Conservation (phyloP, 768 basidiomycete genomes). For the Suillus decipiens region DNA sequence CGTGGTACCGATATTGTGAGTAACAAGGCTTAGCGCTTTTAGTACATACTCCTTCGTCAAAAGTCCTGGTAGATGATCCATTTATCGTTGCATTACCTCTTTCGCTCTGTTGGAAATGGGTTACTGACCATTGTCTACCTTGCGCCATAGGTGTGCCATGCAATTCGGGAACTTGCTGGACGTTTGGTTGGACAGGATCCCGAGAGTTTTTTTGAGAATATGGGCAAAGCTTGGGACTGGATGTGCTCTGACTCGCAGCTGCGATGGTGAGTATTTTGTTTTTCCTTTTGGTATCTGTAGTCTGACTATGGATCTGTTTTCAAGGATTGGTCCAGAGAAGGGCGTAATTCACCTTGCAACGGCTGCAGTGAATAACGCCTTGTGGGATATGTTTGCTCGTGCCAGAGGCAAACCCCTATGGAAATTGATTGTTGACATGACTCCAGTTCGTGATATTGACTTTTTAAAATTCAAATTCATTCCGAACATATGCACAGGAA, state of each 20-base stretch:
- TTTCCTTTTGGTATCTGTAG: background rate
- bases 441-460: conserved; percentile 48
- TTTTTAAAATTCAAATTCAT: background rate
- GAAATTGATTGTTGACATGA: conserved; percentile 93
- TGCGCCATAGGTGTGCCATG: conserved; percentile 67
- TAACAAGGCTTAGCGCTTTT: background rate
- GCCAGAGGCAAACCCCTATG: conserved; percentile 83
- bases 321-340: conserved; percentile 91
- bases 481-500: conserved; percentile 47
- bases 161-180: conserved; percentile 77
- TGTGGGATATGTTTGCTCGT: conserved; percentile 93
- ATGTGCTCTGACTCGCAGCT: conserved; percentile 88
- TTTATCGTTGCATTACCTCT: background rate
- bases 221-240: conserved; percentile 91
- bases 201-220: conserved; percentile 81
- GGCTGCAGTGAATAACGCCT: conserved; percentile 86
- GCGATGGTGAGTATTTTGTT: conserved; percentile 63
- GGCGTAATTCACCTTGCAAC: conserved; percentile 92
- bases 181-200: conserved; percentile 83
- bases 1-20: conserved; percentile 91
- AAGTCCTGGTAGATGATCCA: background rate
- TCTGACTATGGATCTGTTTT: background rate
- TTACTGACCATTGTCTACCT: background rate
- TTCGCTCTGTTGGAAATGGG: background rate
- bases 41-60: background rate